Evolutionary conservation across 2,329 filamentous ascomycete species (phyloP), one percentile per base, ranked within the genome.

Genomic region (Endocalyx cinctus): DNA sequence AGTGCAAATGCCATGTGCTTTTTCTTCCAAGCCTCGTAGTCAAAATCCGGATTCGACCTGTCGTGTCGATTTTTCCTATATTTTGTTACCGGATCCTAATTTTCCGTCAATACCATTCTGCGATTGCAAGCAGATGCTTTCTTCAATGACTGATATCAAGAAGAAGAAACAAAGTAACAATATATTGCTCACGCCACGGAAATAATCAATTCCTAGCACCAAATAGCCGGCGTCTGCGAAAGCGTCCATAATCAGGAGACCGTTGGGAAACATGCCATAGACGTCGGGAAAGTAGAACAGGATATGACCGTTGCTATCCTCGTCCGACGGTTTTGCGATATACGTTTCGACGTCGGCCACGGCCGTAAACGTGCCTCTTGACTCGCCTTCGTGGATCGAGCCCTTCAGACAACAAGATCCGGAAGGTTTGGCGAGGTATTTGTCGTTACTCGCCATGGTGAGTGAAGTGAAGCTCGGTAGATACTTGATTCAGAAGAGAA

Each of bases 281-380:
- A 67, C 59, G 36, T 69, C 65, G 0, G 66, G 64, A 43, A 66
- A 69, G 47, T 66, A 69, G 4, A 70, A 48, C 5, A 70, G 33
- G 19, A 69, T 47, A 37, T 67, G 47, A 1, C 64, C 64, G 16
- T 47, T 49, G 3, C 17, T 32, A 18, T 34, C 37, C 4, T 25
- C 28, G 7, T 32, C 17, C 13, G 37, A 39, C 3, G 53, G 52
- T 19, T 40, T 35, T 2, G 46, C 31, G 19, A 55, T 33, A 18
- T 56, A 55, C 2, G 52, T 56, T 18, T 50, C 38, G 15, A 52
- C 37, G 14, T 42, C 43, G 12, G 37, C 41, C 12, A 55, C 30
- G 16, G 34, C 38, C 17, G 37, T 35, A 13, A 40, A 47, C 5
- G 17, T 29, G n/a, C 53, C 53, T 13, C 27, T 27, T 7, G 53